Base-by-base conservation (phyloP, 345 rosid species). In the Pistacia integerrima region DNA sequence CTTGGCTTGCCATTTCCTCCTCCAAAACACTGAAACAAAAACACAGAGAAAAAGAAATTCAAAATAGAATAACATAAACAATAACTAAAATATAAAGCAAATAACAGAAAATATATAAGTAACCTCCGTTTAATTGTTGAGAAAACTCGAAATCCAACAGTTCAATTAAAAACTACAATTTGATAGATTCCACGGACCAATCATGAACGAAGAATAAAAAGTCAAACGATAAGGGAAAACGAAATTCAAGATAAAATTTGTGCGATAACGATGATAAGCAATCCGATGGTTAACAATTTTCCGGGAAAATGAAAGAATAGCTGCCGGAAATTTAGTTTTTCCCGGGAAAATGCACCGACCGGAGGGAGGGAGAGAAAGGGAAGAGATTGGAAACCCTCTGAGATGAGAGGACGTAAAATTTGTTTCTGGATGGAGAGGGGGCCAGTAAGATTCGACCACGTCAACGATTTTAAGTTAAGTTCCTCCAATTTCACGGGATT, bases 1-100 rank as follows among this genome's bases (percentile, higher is more conserved):
- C 87, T 80, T 91, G 94, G 84, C 89, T 88, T 6, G 94, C 87
- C 99, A 97, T 97, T 72, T 82, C 44, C 79, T 25, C 74, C 63
- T 54, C 35, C 62, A 36, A 74, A 52, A 20, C 41, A 13, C 69
- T 62, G 10, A 30, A 44, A 44, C 67, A 22, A 36, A 57, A 70
- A 33, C 64, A 70, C 44, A 51, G 4, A 22, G 35, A 67, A 48
- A 13, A 2, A 68, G 6, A 68, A 55, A 20, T 3, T 8, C 11
- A 64, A 1, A 14, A 16, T 13, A 69, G 35, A 9, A 60, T 60
- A 16, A 13, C 44, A 10, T 41, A 54, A 59, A 59, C 9, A 41
- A 14, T 41, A 11, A 25, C 57, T 18, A 2, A 71, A 70, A n/a
- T 35, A 17, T 11, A 20, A 17, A 17, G 22, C 0, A 69, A 54